Conservation (phyloP, 2,329 filamentous ascomycete species). For the Pezicula neosporulosa region DNA sequence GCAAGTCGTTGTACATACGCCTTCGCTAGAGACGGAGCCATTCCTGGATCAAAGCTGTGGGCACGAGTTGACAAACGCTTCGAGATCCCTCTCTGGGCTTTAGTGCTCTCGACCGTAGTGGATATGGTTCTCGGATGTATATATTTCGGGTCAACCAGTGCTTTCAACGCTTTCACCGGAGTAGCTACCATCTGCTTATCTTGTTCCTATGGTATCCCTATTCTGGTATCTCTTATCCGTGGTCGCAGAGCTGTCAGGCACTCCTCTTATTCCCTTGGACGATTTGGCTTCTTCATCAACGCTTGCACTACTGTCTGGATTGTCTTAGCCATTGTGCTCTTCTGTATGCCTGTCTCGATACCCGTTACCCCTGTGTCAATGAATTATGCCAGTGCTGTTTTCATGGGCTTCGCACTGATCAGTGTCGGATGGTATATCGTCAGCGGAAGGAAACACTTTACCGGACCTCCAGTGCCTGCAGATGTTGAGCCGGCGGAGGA, state of each 20-base stretch:
- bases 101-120: conserved; percentile 64
- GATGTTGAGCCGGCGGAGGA: conserved; percentile 21
- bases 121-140: conserved; percentile 72
- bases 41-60: conserved; percentile 67
- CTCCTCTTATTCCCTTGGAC: conserved; percentile 66
- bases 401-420: conserved; percentile 57
- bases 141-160: conserved; percentile 74
- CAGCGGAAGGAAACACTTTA: conserved; percentile 61
- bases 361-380: conserved; percentile 53
- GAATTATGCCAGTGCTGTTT: conserved; percentile 67
- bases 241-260: conserved; percentile 62
- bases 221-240: conserved; percentile 66
- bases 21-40: conserved; percentile 72
- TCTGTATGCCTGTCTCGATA: conserved; percentile 69
- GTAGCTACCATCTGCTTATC: conserved; percentile 77
- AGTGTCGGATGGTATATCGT: conserved; percentile 61
- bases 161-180: conserved; percentile 77
- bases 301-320: conserved; percentile 69
- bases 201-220: conserved; percentile 72
- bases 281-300: conserved; percentile 67
- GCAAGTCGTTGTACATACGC: conserved; percentile 73
- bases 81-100: conserved; percentile 67
- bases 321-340: conserved; percentile 63
- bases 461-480: conserved; percentile 42
- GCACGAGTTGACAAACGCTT: conserved; percentile 60